Evolutionary conservation across 768 basidiomycete species (phyloP).

Genomic region (Hericium coralloides): DNA sequence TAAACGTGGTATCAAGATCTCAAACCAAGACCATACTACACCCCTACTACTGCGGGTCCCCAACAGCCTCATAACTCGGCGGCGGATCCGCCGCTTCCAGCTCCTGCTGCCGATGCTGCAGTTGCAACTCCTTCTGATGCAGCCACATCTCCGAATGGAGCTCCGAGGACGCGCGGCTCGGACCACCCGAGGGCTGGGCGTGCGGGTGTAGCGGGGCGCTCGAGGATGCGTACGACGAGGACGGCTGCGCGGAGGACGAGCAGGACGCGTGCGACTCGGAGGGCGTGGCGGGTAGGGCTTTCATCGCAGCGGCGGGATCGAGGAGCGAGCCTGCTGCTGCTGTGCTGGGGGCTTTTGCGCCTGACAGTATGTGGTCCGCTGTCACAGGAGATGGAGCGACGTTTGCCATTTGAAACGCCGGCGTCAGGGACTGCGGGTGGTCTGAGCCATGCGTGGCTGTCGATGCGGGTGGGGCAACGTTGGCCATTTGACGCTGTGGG

Average conservation of each 20-base stretch:
- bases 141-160: conserved; percentile 29
- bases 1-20: background rate
- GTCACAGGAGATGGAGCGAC: background rate
- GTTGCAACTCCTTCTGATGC: conserved; percentile 38
- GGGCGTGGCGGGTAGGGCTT: background rate
- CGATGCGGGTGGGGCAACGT: too few relatives aligned
- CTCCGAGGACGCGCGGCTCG: conserved; percentile 4
- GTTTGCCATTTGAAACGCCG: too few relatives aligned
- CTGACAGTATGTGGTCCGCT: background rate
- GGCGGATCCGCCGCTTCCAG: conserved; percentile 1
- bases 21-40: background rate
- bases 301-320: background rate
- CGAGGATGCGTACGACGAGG: background rate
- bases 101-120: conserved; percentile 17
- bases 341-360: background rate
- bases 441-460: too few relatives aligned
- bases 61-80: background rate
- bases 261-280: background rate
- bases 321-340: background rate
- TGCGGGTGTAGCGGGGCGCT: background rate
- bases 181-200: background rate
- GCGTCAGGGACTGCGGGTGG: too few relatives aligned
- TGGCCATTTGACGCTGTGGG: too few relatives aligned
- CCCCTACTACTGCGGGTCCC: too few relatives aligned
- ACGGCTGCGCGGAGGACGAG: background rate